phyloP scores from a whole-genome alignment of 176 grass and related monocot species.

The Typha latifolia region DNA sequence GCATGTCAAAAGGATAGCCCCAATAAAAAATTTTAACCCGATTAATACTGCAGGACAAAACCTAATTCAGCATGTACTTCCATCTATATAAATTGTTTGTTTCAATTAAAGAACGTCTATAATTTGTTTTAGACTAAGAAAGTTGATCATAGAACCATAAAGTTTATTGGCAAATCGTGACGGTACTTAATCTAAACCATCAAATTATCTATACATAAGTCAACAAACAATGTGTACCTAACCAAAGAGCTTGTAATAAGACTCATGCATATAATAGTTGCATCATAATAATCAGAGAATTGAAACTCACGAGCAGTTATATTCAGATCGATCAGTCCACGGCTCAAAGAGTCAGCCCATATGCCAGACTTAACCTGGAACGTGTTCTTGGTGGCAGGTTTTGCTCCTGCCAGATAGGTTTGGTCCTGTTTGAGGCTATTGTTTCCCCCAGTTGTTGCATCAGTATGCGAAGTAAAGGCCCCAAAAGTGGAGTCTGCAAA shows the following conservation, averaged over 20 bases:
- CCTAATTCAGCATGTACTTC: too few species aligned
- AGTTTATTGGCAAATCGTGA: too few species aligned
- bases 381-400: conserved; percentile 30
- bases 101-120: background rate
- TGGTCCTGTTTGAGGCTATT: conserved; percentile 8
- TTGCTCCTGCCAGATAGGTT: conserved; percentile 32
- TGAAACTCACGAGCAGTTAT: conserved; percentile 73
- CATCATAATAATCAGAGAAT: background rate
- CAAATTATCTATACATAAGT: too few species aligned
- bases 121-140: too few species aligned
- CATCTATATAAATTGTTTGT: background rate
- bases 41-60: too few species aligned
- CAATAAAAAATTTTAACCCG: background rate
- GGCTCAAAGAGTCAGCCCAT: conserved; percentile 91
- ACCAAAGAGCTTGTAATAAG: too few species aligned
- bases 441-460: conserved; percentile 11
- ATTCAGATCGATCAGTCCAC: conserved; percentile 94
- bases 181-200: too few species aligned
- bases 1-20: conserved; percentile 16
- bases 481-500: conserved; percentile 30
- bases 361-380: conserved; percentile 96
- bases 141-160: too few species aligned
- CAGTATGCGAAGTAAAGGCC: conserved; percentile 19
- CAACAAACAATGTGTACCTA: too few species aligned
- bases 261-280: background rate